Conservation (phyloP, 352 stramenopile genomes). For the Sclerospora graminicola region DNA sequence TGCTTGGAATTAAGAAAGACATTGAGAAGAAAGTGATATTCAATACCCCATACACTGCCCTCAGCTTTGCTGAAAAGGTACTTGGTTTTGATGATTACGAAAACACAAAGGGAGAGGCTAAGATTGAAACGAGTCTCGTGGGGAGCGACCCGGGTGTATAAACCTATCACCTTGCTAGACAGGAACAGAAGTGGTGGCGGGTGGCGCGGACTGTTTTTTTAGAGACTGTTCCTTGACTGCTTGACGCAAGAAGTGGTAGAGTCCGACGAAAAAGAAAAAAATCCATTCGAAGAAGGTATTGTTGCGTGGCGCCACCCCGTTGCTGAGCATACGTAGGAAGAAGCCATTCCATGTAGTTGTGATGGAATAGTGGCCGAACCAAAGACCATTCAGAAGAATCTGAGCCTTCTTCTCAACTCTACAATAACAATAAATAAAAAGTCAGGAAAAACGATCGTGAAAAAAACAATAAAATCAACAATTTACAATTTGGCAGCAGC, state of each 20-base stretch:
- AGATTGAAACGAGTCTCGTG: no score
- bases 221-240: slow-evolving; percentile 16
- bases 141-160: no score
- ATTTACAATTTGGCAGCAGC: slow-evolving; percentile 14
- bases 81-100: no score
- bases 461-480: not conserved
- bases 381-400: slow-evolving; percentile 45
- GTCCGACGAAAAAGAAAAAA: slow-evolving; percentile 30
- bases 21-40: no score
- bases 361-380: slow-evolving; percentile 32
- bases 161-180: no score
- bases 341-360: slow-evolving; percentile 44
- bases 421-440: not conserved
- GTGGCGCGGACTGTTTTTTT: slow-evolving; percentile 3
- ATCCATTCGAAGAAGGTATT: slow-evolving; percentile 55
- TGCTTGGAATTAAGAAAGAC: no score
- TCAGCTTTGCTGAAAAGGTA: no score
- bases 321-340: slow-evolving; percentile 39
- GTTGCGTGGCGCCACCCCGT: slow-evolving; percentile 51
- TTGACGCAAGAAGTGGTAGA: slow-evolving; percentile 19
- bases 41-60: no score
- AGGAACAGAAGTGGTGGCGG: slow-evolving; percentile 9
- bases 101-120: no score
- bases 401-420: slow-evolving; percentile 35
- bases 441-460: slow-evolving; percentile 1